A percentile compares a stretch with the other conserved stretches of the same genome.
These are phyloP conservation scores for Zasmidium cellare DNA, from an alignment of 2,329 filamentous ascomycete genomes.

Conservation along the genomic window DNA sequence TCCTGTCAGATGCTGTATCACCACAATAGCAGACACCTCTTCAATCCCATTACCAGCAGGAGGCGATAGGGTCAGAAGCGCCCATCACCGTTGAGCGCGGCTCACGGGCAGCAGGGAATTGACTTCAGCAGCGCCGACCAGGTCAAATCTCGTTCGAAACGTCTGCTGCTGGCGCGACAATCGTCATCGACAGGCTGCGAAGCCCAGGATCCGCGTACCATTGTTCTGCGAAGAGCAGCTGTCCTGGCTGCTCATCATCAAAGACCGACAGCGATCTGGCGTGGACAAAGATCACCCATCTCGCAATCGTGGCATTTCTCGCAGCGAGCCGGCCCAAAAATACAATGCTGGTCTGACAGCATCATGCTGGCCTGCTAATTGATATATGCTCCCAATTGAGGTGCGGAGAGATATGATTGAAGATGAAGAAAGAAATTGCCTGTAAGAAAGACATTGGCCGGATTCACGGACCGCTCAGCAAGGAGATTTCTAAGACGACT, in stretches of 20 bases:
- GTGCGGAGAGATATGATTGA: background rate
- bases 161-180: conserved; percentile 6
- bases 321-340: background rate
- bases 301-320: background rate
- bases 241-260: conserved; percentile 1
- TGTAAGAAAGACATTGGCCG: background rate
- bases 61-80: background rate
- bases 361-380: background rate
- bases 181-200: background rate
- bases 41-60: no score
- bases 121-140: background rate
- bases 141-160: conserved; percentile 7
- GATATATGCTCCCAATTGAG: background rate
- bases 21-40: no score
- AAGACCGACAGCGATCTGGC: background rate
- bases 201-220: conserved; percentile 1
- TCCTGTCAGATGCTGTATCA: background rate
- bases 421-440: background rate
- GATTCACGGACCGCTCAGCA: no score
- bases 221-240: background rate
- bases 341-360: background rate
- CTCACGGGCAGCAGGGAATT: background rate
- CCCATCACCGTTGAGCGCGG: background rate
- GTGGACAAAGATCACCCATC: background rate
- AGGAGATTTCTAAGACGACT: no score